A percentile compares a stretch with the other conserved stretches of the same genome.
These are phyloP conservation scores for Exophiala sideris DNA, from an alignment of 2,329 filamentous ascomycete genomes.

Conservation along the genomic window DNA sequence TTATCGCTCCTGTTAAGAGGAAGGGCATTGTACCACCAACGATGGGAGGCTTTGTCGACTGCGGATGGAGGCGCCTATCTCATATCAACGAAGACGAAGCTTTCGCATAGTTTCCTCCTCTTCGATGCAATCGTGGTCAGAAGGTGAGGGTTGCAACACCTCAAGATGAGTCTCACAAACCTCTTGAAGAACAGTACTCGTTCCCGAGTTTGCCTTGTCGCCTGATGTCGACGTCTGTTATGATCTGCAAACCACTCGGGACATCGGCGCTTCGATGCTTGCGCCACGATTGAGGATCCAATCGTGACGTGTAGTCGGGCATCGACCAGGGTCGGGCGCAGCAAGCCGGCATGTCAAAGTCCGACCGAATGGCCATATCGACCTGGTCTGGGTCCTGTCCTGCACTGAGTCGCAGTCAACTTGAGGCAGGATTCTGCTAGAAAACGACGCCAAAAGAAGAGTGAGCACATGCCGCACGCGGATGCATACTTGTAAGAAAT, in stretches of 20 bases:
- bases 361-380: background rate
- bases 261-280: slow-evolving; percentile 1
- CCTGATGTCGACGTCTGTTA: background rate
- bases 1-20: background rate
- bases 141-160: background rate
- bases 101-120: background rate
- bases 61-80: background rate
- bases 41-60: background rate
- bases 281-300: slow-evolving; percentile 13
- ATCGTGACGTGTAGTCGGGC: slow-evolving; percentile 5
- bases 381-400: background rate
- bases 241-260: background rate
- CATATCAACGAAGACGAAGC: background rate
- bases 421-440: no score
- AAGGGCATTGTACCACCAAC: background rate
- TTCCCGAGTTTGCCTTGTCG: slow-evolving; percentile 1
- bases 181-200: background rate
- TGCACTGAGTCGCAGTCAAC: no score
- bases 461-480: no score
- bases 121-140: background rate
- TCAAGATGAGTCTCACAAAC: background rate
- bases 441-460: no score
- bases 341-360: background rate
- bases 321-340: no score
- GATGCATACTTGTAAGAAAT: no score